Conservation (phyloP, 2,329 filamentous ascomycete species). For the Penicillium olsonii region DNA sequence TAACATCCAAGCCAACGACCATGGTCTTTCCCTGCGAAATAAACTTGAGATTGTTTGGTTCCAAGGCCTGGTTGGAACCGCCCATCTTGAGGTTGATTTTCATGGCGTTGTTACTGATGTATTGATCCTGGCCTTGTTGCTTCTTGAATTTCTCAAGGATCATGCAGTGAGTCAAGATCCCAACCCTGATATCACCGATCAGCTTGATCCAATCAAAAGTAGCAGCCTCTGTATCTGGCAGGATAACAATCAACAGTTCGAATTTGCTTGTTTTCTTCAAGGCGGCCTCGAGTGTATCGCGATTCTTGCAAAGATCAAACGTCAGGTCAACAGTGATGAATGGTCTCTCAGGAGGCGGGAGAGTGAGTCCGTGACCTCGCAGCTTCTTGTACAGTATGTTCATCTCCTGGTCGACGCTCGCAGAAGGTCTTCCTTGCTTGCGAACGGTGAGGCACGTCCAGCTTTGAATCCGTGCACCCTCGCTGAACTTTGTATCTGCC, state of each 20-base stretch:
- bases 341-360: not conserved
- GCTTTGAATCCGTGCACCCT: not conserved
- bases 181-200: constrained; percentile 62
- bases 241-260: constrained; percentile 38
- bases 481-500: constrained; percentile 7
- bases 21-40: constrained; percentile 70
- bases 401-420: not conserved
- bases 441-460: constrained; percentile 11
- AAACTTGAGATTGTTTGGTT: constrained; percentile 53
- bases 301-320: not conserved
- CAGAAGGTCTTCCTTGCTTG: not conserved
- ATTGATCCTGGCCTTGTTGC: constrained; percentile 42
- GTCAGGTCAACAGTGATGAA: not conserved
- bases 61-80: constrained; percentile 69
- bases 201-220: constrained; percentile 67
- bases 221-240: constrained; percentile 52
- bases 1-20: constrained; percentile 83
- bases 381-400: not conserved
- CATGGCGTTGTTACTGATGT: constrained; percentile 67
- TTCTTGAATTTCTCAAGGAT: constrained; percentile 50
- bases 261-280: not conserved
- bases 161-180: constrained; percentile 67
- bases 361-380: constrained; percentile 3
- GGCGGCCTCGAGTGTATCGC: not conserved
- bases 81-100: constrained; percentile 80